Evolutionary conservation across 1,284 basidiomycete species (phyloP).

Genomic region (Ganoderma meredithae): DNA sequence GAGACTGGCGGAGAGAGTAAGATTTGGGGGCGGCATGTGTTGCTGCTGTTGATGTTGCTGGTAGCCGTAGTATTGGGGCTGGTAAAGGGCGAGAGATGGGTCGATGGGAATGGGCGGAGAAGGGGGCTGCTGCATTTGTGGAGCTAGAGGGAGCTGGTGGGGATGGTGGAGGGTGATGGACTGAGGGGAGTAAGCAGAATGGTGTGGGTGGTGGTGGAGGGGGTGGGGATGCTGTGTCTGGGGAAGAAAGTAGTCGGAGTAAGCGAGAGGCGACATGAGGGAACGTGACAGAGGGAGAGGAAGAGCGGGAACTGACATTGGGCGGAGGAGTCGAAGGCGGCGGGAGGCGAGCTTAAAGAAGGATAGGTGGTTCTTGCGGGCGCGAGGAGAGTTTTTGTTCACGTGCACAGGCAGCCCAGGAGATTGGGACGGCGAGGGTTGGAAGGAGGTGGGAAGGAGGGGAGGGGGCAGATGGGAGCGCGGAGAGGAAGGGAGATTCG

Average conservation of each 20-base stretch:
- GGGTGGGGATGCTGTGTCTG: slow-evolving; percentile 33
- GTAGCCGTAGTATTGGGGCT: slow-evolving; percentile 62
- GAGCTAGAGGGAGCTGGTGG: slow-evolving; percentile 35
- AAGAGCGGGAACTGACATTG: slow-evolving; percentile 32
- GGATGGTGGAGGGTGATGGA: slow-evolving; percentile 38
- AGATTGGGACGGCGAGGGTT: slow-evolving; percentile 23
- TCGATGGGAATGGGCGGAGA: slow-evolving; percentile 70
- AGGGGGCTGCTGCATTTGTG: slow-evolving; percentile 56
- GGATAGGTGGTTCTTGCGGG: slow-evolving; percentile 22
- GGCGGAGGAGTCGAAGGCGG: slow-evolving; percentile 28
- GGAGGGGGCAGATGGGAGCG: slow-evolving; percentile 27
- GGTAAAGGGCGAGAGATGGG: slow-evolving; percentile 68
- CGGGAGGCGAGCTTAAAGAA: slow-evolving; percentile 34
- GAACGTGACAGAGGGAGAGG: slow-evolving; percentile 22
- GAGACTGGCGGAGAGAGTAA: slow-evolving; percentile 41
- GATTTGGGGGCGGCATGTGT: slow-evolving; percentile 41
- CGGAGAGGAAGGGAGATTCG: slow-evolving; percentile 22
- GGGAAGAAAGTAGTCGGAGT: slow-evolving; percentile 48
- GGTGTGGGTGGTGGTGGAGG: slow-evolving; percentile 20
- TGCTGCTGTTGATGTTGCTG: slow-evolving; percentile 48
- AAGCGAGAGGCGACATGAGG: slow-evolving; percentile 44
- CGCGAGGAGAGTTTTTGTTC: slow-evolving; percentile 19
- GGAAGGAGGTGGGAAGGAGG: slow-evolving; percentile 24
- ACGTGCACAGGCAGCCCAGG: slow-evolving; percentile 27
- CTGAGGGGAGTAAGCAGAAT: slow-evolving; percentile 40